Conservation (phyloP, 148 eudicot genomes). For the Dysphania ambrosioides region DNA sequence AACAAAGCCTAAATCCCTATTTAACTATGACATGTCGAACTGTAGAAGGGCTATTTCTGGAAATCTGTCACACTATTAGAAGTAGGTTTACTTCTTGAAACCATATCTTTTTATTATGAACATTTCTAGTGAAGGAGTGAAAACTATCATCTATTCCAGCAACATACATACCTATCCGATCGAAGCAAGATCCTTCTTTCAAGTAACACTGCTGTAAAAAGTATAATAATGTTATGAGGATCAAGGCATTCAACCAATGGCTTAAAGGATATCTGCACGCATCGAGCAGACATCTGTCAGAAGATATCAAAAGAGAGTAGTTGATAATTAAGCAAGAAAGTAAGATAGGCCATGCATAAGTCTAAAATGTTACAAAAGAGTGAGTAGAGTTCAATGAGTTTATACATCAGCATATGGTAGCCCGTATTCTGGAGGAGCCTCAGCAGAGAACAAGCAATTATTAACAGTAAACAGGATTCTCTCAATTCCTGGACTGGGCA, state of each 20-base stretch:
- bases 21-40: no score
- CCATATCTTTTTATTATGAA: not conserved
- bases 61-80: no score
- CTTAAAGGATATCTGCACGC: conserved; percentile 81
- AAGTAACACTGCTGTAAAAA: conserved; percentile 85
- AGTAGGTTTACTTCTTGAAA: no score
- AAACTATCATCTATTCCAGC: not conserved
- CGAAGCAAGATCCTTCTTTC: conserved; percentile 83
- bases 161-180: conserved; percentile 64
- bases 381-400: not conserved
- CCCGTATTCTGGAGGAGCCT: conserved; percentile 81
- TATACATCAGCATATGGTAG: conserved; percentile 96
- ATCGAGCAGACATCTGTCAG: not conserved
- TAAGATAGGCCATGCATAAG: conserved; percentile 3
- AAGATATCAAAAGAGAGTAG: not conserved
- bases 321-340: conserved; percentile 8
- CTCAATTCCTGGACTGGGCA: conserved; percentile 83
- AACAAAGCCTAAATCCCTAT: no score
- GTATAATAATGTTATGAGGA: conserved; percentile 78
- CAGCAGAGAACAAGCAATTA: conserved; percentile 79
- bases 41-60: no score
- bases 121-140: not conserved
- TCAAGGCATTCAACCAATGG: conserved; percentile 91
- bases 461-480: conserved; percentile 81
- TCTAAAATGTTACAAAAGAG: not conserved